Base-by-base conservation (phyloP, 768 basidiomycete species). In the Lactarius indigo region DNA sequence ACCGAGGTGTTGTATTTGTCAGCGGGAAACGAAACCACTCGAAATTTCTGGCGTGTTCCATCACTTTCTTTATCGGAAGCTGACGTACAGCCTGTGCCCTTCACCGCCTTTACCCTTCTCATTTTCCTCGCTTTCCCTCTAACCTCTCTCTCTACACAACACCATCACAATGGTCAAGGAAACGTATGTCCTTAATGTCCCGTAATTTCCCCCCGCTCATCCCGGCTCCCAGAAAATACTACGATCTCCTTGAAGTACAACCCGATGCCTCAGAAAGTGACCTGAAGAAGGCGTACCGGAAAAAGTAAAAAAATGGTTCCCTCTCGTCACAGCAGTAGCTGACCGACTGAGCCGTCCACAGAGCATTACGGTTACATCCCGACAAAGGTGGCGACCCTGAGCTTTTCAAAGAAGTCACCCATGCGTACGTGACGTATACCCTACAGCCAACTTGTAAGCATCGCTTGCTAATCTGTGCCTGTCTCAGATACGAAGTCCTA, bases 341-440 rank as follows among this genome's bases (percentile, higher is more conserved):
- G 62, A 60, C 28, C 5, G 42, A 41, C 39, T 59, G 47, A 31
- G 23, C 23, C n/a, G 52, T 54, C 64, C 68, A 50, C 65, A 95
- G 93, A 77, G 93, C 93, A 12, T 78, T 95, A 59, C 86, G 90
- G 64, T 78, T 94, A 70, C 93, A 95, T 75, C 93, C 93, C 26
- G 93, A 95, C 84, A 96, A 96, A 79, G 94, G 95, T 57, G 95
- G 95, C 64, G 96, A 97, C 73, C 94, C 94, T 30, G 96, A 98
- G 77, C 78, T 91, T 62, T 98, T 98, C 88, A 98, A 98, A 76
- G 94, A 98, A 76, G 91, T 98, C 42, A 96, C 93, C 12, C 93
- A 94, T 80, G 93, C 93, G 90, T 94, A 82, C 68, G 92, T 84
- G n/a, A 28, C 65, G 64, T 41, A 63, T 59, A 58, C 61, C n/a